These are phyloP conservation scores for Pogostemon cablin DNA, from an alignment of 257 asterid species.

Conservation along the genomic window DNA sequence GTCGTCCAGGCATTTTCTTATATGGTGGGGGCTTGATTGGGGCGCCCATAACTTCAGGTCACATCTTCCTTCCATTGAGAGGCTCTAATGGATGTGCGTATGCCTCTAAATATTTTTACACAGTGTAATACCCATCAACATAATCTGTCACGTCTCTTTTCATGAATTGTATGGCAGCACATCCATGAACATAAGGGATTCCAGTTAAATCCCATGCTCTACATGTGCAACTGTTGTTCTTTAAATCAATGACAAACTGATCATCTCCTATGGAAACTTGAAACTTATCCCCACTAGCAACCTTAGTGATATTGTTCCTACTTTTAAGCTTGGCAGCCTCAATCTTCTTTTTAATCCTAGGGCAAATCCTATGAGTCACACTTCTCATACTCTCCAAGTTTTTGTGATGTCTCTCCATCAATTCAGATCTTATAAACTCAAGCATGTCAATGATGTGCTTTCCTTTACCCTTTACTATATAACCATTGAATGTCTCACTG, in stretches of 20 bases:
- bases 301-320: no score
- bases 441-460: not conserved
- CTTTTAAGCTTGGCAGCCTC: not conserved
- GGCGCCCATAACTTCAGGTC: not conserved
- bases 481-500: constrained; percentile 1
- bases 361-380: not conserved
- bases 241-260: no score
- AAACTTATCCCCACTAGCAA: no score
- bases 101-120: no score
- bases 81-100: no score
- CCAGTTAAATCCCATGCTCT: no score
- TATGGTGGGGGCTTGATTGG: not conserved
- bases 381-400: not conserved
- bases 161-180: no score
- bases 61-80: not conserved
- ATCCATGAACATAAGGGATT: no score
- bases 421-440: not conserved
- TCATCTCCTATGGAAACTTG: no score
- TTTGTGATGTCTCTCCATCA: not conserved
- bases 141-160: no score
- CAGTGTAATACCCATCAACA: no score
- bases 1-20: not conserved
- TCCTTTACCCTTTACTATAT: not conserved
- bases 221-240: no score
- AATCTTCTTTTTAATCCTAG: not conserved